A percentile compares a stretch with the other conserved stretches of the same genome.
phyloP scores from a whole-genome alignment of 75 land plant species.

The Pinus albicaulis region DNA sequence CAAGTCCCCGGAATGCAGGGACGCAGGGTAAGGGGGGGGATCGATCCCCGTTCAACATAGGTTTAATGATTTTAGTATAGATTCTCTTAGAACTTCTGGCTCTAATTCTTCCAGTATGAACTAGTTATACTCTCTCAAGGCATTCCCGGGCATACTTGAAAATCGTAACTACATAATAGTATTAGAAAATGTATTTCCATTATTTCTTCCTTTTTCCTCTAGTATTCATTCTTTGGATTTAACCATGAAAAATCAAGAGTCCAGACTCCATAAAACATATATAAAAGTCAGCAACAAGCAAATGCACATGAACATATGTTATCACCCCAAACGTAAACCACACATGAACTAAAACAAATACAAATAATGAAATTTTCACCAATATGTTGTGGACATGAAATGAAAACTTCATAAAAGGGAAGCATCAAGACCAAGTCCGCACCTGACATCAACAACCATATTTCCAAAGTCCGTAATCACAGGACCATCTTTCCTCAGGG shows the following conservation, averaged over 20 bases:
- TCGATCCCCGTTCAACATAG: too few relatives aligned
- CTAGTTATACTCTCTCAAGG: background rate
- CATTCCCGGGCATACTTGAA: background rate
- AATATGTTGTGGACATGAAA: background rate
- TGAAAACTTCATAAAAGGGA: background rate
- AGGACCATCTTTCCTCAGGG: conserved; percentile 68
- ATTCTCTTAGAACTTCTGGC: background rate
- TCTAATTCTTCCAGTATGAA: background rate
- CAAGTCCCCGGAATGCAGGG: too few relatives aligned
- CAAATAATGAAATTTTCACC: background rate
- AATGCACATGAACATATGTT: background rate
- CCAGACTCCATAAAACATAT: background rate
- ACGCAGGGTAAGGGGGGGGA: too few relatives aligned
- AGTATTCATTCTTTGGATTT: background rate
- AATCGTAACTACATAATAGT: background rate
- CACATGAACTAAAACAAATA: background rate
- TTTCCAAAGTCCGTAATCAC: conserved; percentile 64
- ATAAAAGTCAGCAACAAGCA: background rate
- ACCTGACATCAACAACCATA: conserved; percentile 71
- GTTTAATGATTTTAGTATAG: background rate
- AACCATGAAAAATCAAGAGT: background rate
- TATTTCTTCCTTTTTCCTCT: background rate
- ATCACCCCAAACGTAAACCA: background rate
- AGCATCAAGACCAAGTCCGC: background rate
- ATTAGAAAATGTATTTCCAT: background rate